These are phyloP conservation scores for Rubia balearica DNA, from an alignment of 305 asterid genomes.

Conservation along the genomic window DNA sequence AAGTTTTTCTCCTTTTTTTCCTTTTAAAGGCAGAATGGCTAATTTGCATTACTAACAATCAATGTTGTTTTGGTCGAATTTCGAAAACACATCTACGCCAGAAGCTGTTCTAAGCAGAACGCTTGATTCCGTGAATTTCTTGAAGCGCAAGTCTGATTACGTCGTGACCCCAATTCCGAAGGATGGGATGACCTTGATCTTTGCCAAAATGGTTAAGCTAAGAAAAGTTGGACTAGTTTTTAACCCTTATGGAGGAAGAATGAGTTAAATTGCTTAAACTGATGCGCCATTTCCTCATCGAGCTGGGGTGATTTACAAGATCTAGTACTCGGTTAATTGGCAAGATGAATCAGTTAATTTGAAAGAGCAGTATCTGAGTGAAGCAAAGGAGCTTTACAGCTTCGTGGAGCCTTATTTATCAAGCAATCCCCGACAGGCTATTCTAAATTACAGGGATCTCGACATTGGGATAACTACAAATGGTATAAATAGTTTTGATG, in stretches of 20 bases:
- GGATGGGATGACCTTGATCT: slow-evolving; percentile 23
- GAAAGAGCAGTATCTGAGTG: background rate
- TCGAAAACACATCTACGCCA: slow-evolving; percentile 20
- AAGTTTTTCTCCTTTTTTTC: too few species aligned
- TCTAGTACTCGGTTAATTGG: background rate
- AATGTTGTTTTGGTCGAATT: slow-evolving; percentile 33
- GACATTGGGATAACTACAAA: background rate
- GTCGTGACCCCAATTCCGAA: slow-evolving; percentile 35
- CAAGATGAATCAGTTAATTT: background rate
- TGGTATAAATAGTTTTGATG: background rate
- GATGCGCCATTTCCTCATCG: background rate
- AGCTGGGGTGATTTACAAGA: background rate
- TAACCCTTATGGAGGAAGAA: background rate
- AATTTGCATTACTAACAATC: too few species aligned
- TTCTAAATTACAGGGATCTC: background rate
- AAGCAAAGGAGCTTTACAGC: background rate
- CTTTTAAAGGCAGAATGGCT: too few species aligned
- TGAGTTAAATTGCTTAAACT: background rate
- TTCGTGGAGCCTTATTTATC: background rate
- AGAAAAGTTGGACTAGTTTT: background rate
- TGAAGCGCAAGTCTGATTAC: slow-evolving; percentile 53
- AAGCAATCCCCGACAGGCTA: background rate
- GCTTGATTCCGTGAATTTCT: slow-evolving; percentile 23
- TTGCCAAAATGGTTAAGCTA: slow-evolving; percentile 22
- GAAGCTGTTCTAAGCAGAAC: slow-evolving; percentile 20